Conservation (phyloP, 768 basidiomycete species). For the Roridomyces roridus region DNA sequence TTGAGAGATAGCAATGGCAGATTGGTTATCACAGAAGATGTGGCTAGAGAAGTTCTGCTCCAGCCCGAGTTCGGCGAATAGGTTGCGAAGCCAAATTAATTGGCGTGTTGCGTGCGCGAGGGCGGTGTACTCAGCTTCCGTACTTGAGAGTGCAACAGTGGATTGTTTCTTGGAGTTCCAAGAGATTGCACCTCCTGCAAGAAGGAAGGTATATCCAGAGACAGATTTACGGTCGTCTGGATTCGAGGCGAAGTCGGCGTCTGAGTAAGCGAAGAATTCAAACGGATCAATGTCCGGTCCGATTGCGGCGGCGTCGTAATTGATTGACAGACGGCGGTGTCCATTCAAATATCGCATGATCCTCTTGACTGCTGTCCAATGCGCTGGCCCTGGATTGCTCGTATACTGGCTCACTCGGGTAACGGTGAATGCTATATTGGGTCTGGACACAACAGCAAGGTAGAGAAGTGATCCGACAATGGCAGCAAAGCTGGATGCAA, state of each 20-base stretch:
- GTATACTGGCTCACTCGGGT: conserved; percentile 12
- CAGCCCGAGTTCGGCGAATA: conserved; percentile 17
- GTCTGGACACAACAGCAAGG: conserved; percentile 15
- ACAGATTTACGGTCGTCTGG: conserved; percentile 13
- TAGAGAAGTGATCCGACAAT: conserved; percentile 14
- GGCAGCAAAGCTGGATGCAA: too few relatives aligned
- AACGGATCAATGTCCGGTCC: neutral
- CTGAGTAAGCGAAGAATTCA: conserved; percentile 10
- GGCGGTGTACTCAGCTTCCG: conserved; percentile 41
- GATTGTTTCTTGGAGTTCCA: conserved; percentile 38
- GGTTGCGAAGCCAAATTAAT: conserved; percentile 25
- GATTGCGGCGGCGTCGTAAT: neutral
- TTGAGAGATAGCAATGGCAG: neutral
- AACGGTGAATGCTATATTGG: conserved; percentile 24
- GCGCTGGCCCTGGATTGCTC: conserved; percentile 11
- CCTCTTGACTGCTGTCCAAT: conserved; percentile 16
- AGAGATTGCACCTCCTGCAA: conserved; percentile 27
- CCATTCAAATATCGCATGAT: conserved; percentile 18
- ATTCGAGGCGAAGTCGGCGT: conserved; percentile 25
- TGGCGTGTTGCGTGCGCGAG: conserved; percentile 23
- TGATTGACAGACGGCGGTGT: conserved; percentile 2
- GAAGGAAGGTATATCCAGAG: conserved; percentile 26
- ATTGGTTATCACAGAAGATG: conserved; percentile 4
- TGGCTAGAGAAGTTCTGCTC: neutral
- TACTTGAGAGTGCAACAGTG: too few relatives aligned